Base-by-base conservation (phyloP, 768 basidiomycete species). In the Hydnomerulius pinastri region DNA sequence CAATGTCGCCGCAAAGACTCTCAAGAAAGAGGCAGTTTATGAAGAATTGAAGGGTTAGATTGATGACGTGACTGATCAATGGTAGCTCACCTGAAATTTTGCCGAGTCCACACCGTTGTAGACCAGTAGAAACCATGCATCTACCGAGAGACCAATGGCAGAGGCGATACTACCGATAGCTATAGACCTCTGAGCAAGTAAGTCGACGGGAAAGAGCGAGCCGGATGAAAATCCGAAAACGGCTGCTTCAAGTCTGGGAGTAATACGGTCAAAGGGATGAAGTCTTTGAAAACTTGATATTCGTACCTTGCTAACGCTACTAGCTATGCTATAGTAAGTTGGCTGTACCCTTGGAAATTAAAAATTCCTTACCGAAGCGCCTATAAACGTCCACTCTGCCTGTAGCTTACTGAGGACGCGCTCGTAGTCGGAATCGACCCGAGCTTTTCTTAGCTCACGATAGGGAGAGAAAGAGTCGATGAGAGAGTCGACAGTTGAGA, bases 331-430 rank as follows among this genome's bases (percentile, higher is more conserved):
- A 4, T 3, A 20, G 30, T 58, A 10, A 63, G 54, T 17, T 2
- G 6, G 20, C 23, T 7, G 1, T n/a, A 4, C 17, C 25, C 15
- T 13, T 37, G 1, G 15, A 47, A 23, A 24, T 2, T 3, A 44
- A 44, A 2, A 30, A 12, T 21, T 43, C 21, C 80, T 56, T 52
- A 86, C 81, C 60, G 82, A 70, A 29, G 77, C 83, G n/a, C 83
- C 85, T 13, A 80, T 71, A 38, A 78, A 83, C 5, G 77, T 78
- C 87, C 87, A 89, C 56, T 89, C 87, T 23, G 70, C 69, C 53
- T 79, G 71, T 20, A 87, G 56, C 33, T 80, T 65, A 2, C 50
- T 52, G 40, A 82, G 72, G 3, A 86, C 61, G 11, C 65, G 64
- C 38, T 86, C 82, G 45, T 73, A 85, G 8, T 83, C 73, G 1